Evolutionary conservation across 2,329 filamentous ascomycete genomes (phyloP).

Genomic region (Dichotomopilus funicola): DNA sequence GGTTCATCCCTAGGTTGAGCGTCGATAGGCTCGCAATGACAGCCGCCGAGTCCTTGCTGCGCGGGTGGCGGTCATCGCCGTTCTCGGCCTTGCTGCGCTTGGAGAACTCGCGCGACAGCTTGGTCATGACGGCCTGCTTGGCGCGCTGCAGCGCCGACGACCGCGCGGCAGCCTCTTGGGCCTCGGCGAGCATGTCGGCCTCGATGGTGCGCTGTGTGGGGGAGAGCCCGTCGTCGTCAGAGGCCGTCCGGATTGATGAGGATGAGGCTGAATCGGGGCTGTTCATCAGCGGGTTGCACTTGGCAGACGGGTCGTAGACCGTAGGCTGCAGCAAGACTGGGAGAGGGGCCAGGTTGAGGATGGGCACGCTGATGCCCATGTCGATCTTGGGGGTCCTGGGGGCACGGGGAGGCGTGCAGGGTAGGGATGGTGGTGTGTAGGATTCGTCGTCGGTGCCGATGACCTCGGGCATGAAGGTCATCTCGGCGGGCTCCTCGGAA

Average conservation of each 20-base stretch:
- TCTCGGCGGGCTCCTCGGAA: conserved; percentile 20
- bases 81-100: conserved; percentile 5
- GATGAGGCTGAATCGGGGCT: conserved; percentile 3
- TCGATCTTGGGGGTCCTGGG: conserved; percentile 17
- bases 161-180: conserved; percentile 51
- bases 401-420: conserved; percentile 5
- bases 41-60: conserved; percentile 28
- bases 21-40: conserved; percentile 28
- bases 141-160: conserved; percentile 51
- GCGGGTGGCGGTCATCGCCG: background rate
- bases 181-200: conserved; percentile 51
- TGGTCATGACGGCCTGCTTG: conserved; percentile 53
- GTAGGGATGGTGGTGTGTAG: background rate
- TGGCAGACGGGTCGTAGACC: conserved; percentile 44
- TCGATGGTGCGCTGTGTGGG: conserved; percentile 53
- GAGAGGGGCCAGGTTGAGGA: conserved; percentile 42
- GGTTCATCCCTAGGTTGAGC: conserved; percentile 17
- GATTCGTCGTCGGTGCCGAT: conserved; percentile 26
- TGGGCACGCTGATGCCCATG: conserved; percentile 43
- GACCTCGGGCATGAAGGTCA: conserved; percentile 22
- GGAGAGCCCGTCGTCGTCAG: conserved; percentile 41
- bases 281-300: conserved; percentile 10
- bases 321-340: conserved; percentile 50
- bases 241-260: background rate
- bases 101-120: conserved; percentile 48